A percentile compares a stretch with the other conserved stretches of the same genome.
Conservation (phyloP, 306 rosid species). For the Hippophae gyantsensis region DNA sequence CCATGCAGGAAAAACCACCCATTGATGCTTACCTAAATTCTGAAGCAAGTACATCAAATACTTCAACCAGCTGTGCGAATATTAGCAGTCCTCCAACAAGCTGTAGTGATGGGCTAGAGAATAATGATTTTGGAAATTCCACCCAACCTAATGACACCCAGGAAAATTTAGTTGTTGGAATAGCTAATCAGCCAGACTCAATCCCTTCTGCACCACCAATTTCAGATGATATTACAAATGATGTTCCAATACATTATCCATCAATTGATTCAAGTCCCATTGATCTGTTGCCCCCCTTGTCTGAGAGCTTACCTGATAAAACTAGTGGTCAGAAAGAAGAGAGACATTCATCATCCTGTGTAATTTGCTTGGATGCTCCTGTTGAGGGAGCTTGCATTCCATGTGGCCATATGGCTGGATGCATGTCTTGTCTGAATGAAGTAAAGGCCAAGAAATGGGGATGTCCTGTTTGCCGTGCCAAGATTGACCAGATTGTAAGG, state of each 20-base stretch:
- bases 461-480: constrained; percentile 91
- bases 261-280: constrained; percentile 59
- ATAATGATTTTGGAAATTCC: constrained; percentile 27
- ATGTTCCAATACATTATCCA: constrained; percentile 65
- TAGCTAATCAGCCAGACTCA: constrained; percentile 14
- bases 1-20: constrained; percentile 13
- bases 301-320: constrained; percentile 20
- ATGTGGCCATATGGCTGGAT: constrained; percentile 96
- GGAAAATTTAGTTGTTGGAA: constrained; percentile 17
- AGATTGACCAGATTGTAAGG: constrained; percentile 72
- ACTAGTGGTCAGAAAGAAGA: constrained; percentile 32
- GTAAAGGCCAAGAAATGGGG: constrained; percentile 87
- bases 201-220: constrained; percentile 65
- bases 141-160: constrained; percentile 20
- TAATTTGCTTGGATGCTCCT: constrained; percentile 92
- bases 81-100: constrained; percentile 23
- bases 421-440: constrained; percentile 92
- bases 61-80: constrained; percentile 11
- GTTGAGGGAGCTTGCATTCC: constrained; percentile 98
- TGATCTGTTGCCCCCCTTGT: constrained; percentile 34
- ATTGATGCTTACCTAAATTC: constrained; percentile 32
- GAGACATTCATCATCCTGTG: constrained; percentile 47
- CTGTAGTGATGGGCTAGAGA: constrained; percentile 17
- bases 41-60: constrained; percentile 53
- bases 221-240: constrained; percentile 27